These are phyloP conservation scores for Hymenoscyphus fraxineus DNA, from an alignment of 2,329 filamentous ascomycete species.

Conservation along the genomic window DNA sequence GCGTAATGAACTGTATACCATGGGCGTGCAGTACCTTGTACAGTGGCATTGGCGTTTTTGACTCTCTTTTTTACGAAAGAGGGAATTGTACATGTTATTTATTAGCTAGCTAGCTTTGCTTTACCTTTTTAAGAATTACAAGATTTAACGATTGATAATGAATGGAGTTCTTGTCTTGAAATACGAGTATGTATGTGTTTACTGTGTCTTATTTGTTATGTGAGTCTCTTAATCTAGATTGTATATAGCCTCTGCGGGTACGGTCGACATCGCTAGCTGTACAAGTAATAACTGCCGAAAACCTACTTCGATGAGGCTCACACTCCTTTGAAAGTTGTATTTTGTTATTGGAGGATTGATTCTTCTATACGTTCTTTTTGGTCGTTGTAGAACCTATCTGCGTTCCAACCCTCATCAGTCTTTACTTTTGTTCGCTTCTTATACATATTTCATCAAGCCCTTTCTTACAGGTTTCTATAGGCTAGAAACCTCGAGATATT, in stretches of 20 bases:
- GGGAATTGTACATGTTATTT: conserved; percentile 1
- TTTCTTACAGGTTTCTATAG: not conserved
- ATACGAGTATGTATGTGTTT: too few relatives aligned
- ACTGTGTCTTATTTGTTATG: too few relatives aligned
- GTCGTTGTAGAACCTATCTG: not conserved
- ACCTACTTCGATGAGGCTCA: not conserved
- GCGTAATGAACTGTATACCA: conserved; percentile 1
- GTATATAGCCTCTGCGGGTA: too few relatives aligned
- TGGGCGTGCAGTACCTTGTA: conserved; percentile 14
- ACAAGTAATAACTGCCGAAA: too few relatives aligned
- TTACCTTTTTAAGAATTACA: not conserved
- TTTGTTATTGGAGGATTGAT: not conserved
- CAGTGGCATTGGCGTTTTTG: conserved; percentile 12
- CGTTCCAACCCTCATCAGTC: not conserved
- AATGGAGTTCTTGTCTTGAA: not conserved
- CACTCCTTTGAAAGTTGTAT: not conserved
- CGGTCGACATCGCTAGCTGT: too few relatives aligned
- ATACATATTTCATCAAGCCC: not conserved
- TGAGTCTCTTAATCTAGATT: not conserved
- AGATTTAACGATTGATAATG: not conserved
- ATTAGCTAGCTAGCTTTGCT: not conserved
- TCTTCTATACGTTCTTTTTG: conserved; percentile 1
- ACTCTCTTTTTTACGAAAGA: not conserved
- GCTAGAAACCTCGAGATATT: not conserved
- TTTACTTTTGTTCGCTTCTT: not conserved